Evolutionary conservation across 345 rosid genomes (phyloP).

Genomic region (Arabidopsis arenosa): DNA sequence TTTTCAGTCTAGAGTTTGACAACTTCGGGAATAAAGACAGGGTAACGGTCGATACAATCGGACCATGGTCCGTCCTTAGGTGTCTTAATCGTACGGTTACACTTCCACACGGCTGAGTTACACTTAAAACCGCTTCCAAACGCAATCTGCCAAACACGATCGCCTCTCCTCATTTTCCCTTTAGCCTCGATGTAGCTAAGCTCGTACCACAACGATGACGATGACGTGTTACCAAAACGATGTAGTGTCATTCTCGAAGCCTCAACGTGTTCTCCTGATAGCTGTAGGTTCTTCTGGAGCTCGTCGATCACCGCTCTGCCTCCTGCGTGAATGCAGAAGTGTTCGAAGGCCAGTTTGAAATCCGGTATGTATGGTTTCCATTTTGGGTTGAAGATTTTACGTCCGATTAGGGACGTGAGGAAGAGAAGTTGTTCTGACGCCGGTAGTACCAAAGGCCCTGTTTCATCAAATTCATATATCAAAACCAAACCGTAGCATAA

Average conservation of each 20-base stretch:
- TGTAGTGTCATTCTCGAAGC: constrained; percentile 88
- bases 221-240: constrained; percentile 88
- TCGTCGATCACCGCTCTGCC: constrained; percentile 90
- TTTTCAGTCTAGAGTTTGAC: constrained; percentile 58
- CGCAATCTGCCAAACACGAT: constrained; percentile 82
- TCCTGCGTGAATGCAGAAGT: constrained; percentile 93
- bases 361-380: constrained; percentile 85
- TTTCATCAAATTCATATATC: constrained; percentile 16
- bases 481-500: not conserved
- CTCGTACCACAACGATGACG: constrained; percentile 88
- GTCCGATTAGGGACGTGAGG: constrained; percentile 60
- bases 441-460: constrained; percentile 69
- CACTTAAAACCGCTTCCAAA: constrained; percentile 96
- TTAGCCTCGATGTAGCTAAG: constrained; percentile 75
- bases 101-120: constrained; percentile 91
- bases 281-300: constrained; percentile 73
- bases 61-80: constrained; percentile 70
- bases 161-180: constrained; percentile 77
- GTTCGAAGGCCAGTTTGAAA: constrained; percentile 88
- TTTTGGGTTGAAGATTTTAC: constrained; percentile 66
- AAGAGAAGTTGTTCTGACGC: constrained; percentile 80
- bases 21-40: constrained; percentile 78
- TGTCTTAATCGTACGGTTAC: constrained; percentile 66
- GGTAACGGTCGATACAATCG: constrained; percentile 74
- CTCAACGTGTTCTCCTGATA: constrained; percentile 73